Evolutionary conservation across 768 basidiomycete species (phyloP).

Genomic region (Fibroporia radiculosa): DNA sequence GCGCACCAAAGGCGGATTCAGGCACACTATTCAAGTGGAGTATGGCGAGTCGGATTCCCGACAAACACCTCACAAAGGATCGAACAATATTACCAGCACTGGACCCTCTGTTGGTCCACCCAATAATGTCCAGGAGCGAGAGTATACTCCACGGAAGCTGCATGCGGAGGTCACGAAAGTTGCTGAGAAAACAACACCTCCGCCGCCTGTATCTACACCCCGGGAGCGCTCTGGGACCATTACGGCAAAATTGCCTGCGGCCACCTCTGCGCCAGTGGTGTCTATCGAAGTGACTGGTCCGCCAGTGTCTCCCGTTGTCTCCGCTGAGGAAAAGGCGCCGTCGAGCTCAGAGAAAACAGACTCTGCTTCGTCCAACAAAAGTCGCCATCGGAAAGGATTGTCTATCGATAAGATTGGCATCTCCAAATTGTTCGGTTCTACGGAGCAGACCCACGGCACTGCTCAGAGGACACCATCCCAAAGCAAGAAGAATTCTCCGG

Average conservation of each 20-base stretch:
- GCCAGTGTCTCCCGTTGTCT: conserved; percentile 17
- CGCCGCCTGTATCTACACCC: conserved; percentile 13
- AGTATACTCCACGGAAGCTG: conserved; percentile 11
- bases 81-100: conserved; percentile 5
- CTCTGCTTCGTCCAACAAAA: conserved; percentile 26
- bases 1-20: conserved; percentile 49
- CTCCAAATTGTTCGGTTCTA: conserved; percentile 59
- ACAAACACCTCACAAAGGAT: conserved; percentile 9
- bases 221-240: conserved; percentile 7
- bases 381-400: conserved; percentile 58
- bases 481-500: conserved; percentile 21
- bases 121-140: conserved; percentile 5
- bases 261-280: conserved; percentile 20
- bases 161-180: conserved; percentile 12
- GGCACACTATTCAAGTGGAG: conserved; percentile 97
- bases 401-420: conserved; percentile 78
- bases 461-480: conserved; percentile 36
- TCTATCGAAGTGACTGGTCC: conserved; percentile 27
- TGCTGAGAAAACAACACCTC: conserved; percentile 25
- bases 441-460: conserved; percentile 25
- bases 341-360: conserved; percentile 16
- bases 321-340: conserved; percentile 15
- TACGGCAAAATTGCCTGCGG: conserved; percentile 4
- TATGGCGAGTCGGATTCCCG: conserved; percentile 59
- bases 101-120: not conserved